Evolutionary conservation across 2,329 filamentous ascomycete species (phyloP).

Genomic region (Zasmidium angulare): DNA sequence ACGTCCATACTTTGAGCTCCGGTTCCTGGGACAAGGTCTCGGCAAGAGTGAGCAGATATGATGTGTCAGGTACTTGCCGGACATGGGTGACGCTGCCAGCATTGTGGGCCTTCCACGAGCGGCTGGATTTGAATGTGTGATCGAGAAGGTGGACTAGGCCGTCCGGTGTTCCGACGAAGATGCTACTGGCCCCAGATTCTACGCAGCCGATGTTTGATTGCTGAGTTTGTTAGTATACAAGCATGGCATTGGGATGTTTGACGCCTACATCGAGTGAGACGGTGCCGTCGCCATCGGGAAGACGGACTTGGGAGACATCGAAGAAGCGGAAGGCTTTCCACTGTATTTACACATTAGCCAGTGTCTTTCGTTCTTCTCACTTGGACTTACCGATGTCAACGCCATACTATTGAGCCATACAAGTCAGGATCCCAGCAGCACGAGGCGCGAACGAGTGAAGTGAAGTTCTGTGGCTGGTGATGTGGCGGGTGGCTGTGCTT

Average conservation of each 20-base stretch:
- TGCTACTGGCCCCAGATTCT: constrained; percentile 80
- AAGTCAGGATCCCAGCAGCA: background rate
- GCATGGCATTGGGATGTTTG: background rate
- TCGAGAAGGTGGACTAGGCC: constrained; percentile 86
- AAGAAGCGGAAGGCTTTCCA: constrained; percentile 99
- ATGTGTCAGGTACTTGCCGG: constrained; percentile 85
- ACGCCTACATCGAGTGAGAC: constrained; percentile 33
- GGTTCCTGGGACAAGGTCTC: constrained; percentile 89
- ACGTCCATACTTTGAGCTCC: constrained; percentile 92
- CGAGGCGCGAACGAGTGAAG: background rate
- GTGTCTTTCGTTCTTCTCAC: background rate
- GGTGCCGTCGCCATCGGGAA: constrained; percentile 75
- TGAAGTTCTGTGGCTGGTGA: constrained; percentile 4
- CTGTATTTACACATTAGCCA: constrained; percentile 50
- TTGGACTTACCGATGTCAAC: constrained; percentile 32
- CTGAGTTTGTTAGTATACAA: constrained; percentile 33
- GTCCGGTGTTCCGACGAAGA: constrained; percentile 85
- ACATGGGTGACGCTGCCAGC: constrained; percentile 80
- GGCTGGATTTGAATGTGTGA: constrained; percentile 79
- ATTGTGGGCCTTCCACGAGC: constrained; percentile 85
- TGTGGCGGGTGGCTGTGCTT: background rate
- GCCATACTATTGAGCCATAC: constrained; percentile 35
- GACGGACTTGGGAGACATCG: constrained; percentile 81
- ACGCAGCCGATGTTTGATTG: constrained; percentile 73
- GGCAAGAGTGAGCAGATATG: constrained; percentile 78